Percentiles rank a stretch among this genome's conserved stretches.
These are phyloP conservation scores for Coleophoma cylindrospora DNA, from an alignment of 2,329 filamentous ascomycete genomes.

Conservation along the genomic window DNA sequence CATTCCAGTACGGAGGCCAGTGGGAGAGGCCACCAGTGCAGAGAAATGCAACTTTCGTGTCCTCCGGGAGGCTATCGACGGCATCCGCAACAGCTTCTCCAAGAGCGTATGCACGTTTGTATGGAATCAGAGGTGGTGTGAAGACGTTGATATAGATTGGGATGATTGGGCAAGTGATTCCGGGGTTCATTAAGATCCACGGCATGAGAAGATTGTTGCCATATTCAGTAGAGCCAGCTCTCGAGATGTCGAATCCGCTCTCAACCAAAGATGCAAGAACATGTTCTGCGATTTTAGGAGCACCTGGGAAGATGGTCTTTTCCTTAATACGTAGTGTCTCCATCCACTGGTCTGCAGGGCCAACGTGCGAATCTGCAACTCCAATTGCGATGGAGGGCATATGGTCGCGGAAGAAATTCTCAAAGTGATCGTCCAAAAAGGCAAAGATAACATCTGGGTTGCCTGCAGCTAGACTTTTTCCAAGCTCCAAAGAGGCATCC, in stretches of 20 bases:
- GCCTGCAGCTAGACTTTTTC: conserved; percentile 20
- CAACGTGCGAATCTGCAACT: conserved; percentile 20
- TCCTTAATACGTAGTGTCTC: conserved; percentile 18
- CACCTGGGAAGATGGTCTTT: conserved; percentile 21
- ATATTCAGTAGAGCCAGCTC: conserved; percentile 21
- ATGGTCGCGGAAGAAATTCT: conserved; percentile 25
- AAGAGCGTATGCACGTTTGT: conserved; percentile 23
- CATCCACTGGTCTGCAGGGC: conserved; percentile 26
- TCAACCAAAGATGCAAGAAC: conserved; percentile 17
- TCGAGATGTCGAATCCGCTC: conserved; percentile 20
- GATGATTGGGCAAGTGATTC: conserved; percentile 19
- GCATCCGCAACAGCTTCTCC: conserved; percentile 23
- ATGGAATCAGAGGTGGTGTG: conserved; percentile 24
- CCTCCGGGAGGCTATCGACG: conserved; percentile 13
- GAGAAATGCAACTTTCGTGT: conserved; percentile 11
- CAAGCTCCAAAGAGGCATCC: conserved; percentile 21
- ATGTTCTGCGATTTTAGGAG: conserved; percentile 21
- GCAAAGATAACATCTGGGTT: conserved; percentile 25
- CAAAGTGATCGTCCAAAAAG: conserved; percentile 27
- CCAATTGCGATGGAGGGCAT: conserved; percentile 24
- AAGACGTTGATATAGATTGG: conserved; percentile 26
- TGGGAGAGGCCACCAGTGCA: conserved; percentile 24
- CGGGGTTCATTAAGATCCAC: conserved; percentile 23
- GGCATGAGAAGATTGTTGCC: conserved; percentile 26
- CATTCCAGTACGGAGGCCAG: conserved; percentile 26